Evolutionary conservation across 75 land plant species (phyloP), one percentile per base, ranked within the genome.

Genomic region (Pinus taeda): DNA sequence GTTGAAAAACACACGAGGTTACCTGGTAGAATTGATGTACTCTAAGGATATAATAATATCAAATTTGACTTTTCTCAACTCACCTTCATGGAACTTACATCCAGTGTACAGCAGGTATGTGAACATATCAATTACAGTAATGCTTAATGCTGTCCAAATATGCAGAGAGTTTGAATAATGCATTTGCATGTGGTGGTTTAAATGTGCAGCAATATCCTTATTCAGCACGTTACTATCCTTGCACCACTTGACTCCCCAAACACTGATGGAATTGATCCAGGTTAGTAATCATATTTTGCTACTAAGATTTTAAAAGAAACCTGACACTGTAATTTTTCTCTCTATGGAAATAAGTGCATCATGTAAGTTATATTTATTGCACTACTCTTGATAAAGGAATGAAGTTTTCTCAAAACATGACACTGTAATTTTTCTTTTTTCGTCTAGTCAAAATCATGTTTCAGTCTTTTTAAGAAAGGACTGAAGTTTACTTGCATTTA

Each of bases 221-320:
- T 93, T 57, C 81, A 84, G 70, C 71, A 83, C 49, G 77, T 93
- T 66, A 93, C 96, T 24, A 86, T 93, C 17, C 74, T 93, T 80
- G 94, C 96, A 75, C 96, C 94, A 49, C 85, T 86, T 12, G 69
- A 85, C 71, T 85, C 96, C 60, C 96, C 96, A 79, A 93, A 93
- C 75, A 88, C 93, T 12, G 96, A 93, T 82, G 96, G 96, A 3
- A 90, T 93, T 57, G 96, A 93, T 59, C 93, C 96, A 84, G 96
- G 94, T 93, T 81, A 3, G 45, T 57, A 24, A n/a, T n/a, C 2
- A 33, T 11, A 12, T 69, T n/a, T 69, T 67, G 11, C 45, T 42
- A 67, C 26, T 26, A 26, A 26, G 33, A 1, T 69, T 9, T 24
- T 42, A 20, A 17, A 42, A 69, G 8, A 36, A 37, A 20, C 36